Evolutionary conservation across 2,329 filamentous ascomycete species (phyloP), one percentile per base, ranked within the genome.

Genomic region (Penicillium psychrosexuale): DNA sequence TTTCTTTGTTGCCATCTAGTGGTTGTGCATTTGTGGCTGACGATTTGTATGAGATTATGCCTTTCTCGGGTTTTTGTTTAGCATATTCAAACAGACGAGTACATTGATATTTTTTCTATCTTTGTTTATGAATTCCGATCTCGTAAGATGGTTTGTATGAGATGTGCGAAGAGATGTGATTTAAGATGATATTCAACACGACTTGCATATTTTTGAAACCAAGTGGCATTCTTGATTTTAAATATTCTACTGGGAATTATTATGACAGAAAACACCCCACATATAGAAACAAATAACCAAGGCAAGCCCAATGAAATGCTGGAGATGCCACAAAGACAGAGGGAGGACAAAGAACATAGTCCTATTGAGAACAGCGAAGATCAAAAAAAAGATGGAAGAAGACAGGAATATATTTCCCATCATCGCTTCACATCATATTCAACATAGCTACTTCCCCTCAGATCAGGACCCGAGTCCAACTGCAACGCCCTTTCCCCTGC

Each of bases 1-100:
- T 42, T 78, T 78, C 61, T 78, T 78, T 60, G 71, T 77, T 55
- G 66, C 68, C 33, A 77, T 78, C 55, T 75, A 62, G 57, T 5
- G 31, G 13, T 6, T 17, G 19, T 19, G 13, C 19, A 34, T 49
- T 55, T 46, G 53, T 24, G n/a, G n/a, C n/a, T n/a, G 13, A 55
- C 13, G 47, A 46, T 47, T 50, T 59, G 40, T 56, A 58, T 36
- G 59, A 60, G 34, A 44, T 44, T 40, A 56, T 38, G 15, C n/a
- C 13, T 7, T 38, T 22, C 24, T 24, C 22, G 33, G 27, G 31
- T 12, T 52, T 31, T 13, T 47, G n/a, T 17, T 28, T 17, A 40
- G 8, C 40, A 24, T 24, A 40, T 8, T 24, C 12, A 45, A 31
- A 22, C 30, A n/a, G 24, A 4, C 13, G 2, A 19, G 19, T 19